phyloP scores from a whole-genome alignment of 164 flowering plant species.

The Umbilicus rupestris region DNA sequence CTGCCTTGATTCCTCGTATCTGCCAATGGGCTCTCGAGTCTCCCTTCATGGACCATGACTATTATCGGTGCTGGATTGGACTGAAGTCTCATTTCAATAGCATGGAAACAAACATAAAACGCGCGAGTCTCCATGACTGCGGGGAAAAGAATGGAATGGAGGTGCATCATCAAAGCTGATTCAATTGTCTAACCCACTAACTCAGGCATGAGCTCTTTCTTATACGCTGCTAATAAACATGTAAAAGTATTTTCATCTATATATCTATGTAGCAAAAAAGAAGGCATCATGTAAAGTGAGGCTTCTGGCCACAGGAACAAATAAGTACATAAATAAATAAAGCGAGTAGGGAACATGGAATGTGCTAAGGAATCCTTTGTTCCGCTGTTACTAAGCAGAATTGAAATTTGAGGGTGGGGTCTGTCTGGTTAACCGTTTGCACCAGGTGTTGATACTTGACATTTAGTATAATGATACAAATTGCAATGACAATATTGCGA shows the following conservation, averaged over 20 bases:
- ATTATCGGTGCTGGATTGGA: conserved; percentile 92
- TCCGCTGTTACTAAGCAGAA: no score
- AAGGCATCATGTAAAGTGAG: background rate
- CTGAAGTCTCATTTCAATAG: conserved; percentile 60
- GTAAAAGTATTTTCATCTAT: background rate
- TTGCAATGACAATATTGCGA: no score
- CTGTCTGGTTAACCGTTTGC: background rate
- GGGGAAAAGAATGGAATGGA: background rate
- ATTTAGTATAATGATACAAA: background rate
- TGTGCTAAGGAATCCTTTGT: conserved; percentile 1
- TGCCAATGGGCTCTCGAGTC: conserved; percentile 87
- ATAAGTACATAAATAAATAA: background rate
- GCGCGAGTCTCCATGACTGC: background rate
- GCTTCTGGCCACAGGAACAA: background rate
- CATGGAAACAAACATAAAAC: conserved; percentile 13
- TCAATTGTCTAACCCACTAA: background rate
- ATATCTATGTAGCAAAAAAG: background rate
- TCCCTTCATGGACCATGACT: conserved; percentile 58
- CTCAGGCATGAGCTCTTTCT: conserved; percentile 3
- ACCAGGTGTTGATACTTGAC: no score
- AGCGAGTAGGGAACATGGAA: background rate
- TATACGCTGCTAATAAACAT: background rate
- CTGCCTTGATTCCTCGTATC: conserved; percentile 69
- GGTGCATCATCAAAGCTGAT: background rate
- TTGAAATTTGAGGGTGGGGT: background rate